Base-by-base conservation (phyloP, 345 rosid species). In the Brassica nigra region DNA sequence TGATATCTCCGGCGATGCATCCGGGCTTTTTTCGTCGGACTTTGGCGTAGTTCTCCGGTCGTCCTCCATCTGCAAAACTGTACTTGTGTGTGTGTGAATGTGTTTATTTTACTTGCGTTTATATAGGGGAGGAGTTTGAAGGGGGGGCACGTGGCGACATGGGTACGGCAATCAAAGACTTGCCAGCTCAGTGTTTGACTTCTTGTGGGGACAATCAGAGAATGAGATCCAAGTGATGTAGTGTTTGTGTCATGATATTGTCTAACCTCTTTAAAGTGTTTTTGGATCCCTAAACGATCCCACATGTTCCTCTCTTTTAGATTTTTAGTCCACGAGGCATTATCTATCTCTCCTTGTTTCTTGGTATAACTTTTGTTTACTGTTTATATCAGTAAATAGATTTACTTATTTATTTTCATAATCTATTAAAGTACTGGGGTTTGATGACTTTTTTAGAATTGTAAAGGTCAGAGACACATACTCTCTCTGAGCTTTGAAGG, bases 1-100 rank as follows among this genome's bases (percentile, higher is more conserved):
- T 15, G 84, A 73, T 8, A 61, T 61, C 34, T 61, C 65, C 12
- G 54, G 14, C 1, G 62, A 85, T 84, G 54, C 37, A 47, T 49
- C 70, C 36, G 27, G 52, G 7, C 30, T 61, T 80, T 5, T 87
- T 71, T 55, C 74, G 7, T 79, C 85, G 62, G 74, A 82, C 16
- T 62, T 78, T 67, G 83, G 86, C 20, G 85, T 77, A 33, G 73
- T 83, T 1, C n/a, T 3, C 61, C 85, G 89, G 64, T 8, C n/a
- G 55, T 80, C 63, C 28, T 52, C 83, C 83, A 80, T 79, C n/a
- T 44, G 31, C 10, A 59, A 59, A 16, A 34, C 5, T 72, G 20
- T 52, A 42, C 57, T 78, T 54, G 34, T 62, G 8, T 61, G 55
- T 16, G 64, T 3, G 16, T 47, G 20, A 34, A 42, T 59, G 78